Evolutionary conservation across 768 basidiomycete genomes (phyloP).

Genomic region (Termitomyces sp.): DNA sequence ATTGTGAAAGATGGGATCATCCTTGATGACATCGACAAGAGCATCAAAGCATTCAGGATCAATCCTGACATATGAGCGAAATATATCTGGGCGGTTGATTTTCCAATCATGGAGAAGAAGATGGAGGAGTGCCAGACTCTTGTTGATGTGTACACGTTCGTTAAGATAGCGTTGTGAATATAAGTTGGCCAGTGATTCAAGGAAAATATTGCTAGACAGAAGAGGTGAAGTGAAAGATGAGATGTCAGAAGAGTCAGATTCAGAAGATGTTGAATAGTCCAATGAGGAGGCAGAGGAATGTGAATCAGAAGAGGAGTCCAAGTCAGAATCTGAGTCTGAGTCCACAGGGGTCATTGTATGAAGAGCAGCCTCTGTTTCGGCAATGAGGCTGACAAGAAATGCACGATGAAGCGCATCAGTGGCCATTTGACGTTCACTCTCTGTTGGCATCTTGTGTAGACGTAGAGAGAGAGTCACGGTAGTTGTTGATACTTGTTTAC

Average conservation of each 20-base stretch:
- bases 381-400: neutral
- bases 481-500: too few species aligned
- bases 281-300: neutral
- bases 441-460: too few species aligned
- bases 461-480: too few species aligned
- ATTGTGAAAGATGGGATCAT: too few species aligned
- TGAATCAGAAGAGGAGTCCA: neutral
- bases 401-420: too few species aligned
- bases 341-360: neutral
- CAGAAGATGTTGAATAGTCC: neutral
- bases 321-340: neutral
- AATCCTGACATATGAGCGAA: slow-evolving; percentile 20
- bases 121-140: neutral
- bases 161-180: neutral
- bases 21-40: too few species aligned
- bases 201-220: neutral
- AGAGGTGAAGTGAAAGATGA: neutral
- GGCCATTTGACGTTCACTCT: neutral
- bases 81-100: slow-evolving; percentile 4
- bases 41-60: too few species aligned
- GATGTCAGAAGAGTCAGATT: neutral
- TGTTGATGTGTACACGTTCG: neutral
- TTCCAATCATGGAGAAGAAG: slow-evolving; percentile 1
- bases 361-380: neutral
- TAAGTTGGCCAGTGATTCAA: neutral